Base-by-base conservation (phyloP, 2,329 filamentous ascomycete genomes). In the Penicillium olsonii region DNA sequence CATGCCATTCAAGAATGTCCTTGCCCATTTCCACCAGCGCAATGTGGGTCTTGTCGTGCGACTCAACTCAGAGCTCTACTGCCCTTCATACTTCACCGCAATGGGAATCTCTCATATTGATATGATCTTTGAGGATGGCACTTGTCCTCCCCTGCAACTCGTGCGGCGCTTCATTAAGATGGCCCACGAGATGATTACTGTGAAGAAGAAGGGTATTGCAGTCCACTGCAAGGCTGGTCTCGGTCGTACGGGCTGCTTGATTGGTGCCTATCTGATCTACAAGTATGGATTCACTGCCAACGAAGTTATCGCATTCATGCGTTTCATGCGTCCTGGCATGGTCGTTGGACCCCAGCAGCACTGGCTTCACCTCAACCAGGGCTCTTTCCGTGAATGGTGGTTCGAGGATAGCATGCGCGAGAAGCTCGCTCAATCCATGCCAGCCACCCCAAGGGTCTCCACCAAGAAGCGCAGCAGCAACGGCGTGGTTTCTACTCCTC, bases 121-220 rank as follows among this genome's bases (percentile, higher is more conserved):
- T 75, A 99, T 99, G 94, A 97, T 99, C 65, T 99, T 99, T 67
- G 94, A 97, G 65, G 94, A 99, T 63, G 94, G 94, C 57, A 99
- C 94, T 4, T 99, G 94, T 70, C 94, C 94, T 18, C 85, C 90
- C 2, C 78, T 99, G 44, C 84, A 84, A 15, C 86, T 92, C n/a
- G 94, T 99, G 22, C 85, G 90, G 60, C 92, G 92, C 68, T 99
- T 99, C 69, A 92, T 99, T 71, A 90, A 90, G 60, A 80, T 99
- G 51, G 92, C 94, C 1, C 94, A 97, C 67, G 88, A 95, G 68
- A 96, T 88, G 73, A 99, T 99, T 66, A 92, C 87, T 1, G 81
- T 92, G 42, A 89, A 88, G 75, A 90, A 92, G 74, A 92, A 91
- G 80, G 88, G 87, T 38, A 96, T 99, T 57, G 94, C 94, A 4